Base-by-base conservation (phyloP, 177 flowering plant genomes). In the Vitis hybrid region DNA sequence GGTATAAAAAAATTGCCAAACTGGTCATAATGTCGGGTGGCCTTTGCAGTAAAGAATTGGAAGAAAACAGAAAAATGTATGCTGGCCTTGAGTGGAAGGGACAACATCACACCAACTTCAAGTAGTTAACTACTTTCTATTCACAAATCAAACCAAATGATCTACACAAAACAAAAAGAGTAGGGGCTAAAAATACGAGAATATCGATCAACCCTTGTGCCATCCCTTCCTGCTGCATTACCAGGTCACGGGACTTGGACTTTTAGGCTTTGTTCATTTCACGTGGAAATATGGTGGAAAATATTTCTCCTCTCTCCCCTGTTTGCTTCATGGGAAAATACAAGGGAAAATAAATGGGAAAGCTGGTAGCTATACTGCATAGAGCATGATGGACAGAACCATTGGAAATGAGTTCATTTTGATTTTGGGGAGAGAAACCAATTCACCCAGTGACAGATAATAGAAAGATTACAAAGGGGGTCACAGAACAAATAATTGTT, bases 21-120 rank as follows among this genome's bases (percentile, higher is more conserved):
- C 75, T 75, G 80, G 79, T 69, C 82, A 81, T 73, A 50, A 60
- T 80, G 85, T 83, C 85, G 72, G 84, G 55, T 33, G 53, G 76
- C 73, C 77, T 74, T 80, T 74, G 78, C 75, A 73, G 78, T 76
- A 75, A 79, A 78, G 66, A 44, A 58, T 47, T 68, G 64, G 62
- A 69, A 15, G 24, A 52, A 66, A 51, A 64, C 50, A 49, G 11
- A 70, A 63, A 60, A 66, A 66, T 64, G 64, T n/a, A n/a, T 14
- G 62, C 47, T 59, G 56, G 68, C 62, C 50, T 65, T 56, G 71
- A 69, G 62, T 70, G 75, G 75, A 71, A 67, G 77, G 63, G 63
- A 71, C 77, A 78, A 61, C 69, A 50, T 63, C 50, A 59, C 66
- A 78, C 69, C 66, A 70, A 3, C 66, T 70, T 50, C 59, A 55